phyloP scores from a whole-genome alignment of 495 filamentous ascomycete species.

The Neurospora tetraspora region DNA sequence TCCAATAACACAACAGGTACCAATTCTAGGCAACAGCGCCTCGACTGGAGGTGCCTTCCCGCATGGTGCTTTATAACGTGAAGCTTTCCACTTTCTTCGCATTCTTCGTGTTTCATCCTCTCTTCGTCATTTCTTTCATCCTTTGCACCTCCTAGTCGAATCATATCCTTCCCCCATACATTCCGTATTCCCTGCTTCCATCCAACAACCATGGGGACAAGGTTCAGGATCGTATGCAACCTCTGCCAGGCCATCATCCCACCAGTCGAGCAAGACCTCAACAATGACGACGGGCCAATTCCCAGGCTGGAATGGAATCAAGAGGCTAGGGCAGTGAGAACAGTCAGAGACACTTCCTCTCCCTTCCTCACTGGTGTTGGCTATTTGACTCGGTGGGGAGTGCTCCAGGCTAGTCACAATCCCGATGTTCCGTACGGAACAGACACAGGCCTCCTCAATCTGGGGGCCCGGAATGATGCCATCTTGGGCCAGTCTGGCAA shows the following conservation, averaged over 20 bases:
- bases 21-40: neutral
- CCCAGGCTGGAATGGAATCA: neutral
- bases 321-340: neutral
- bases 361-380: neutral
- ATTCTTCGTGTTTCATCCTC: neutral
- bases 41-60: neutral
- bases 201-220: neutral
- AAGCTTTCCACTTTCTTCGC: neutral
- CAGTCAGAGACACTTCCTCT: neutral
- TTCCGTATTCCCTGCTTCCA: neutral
- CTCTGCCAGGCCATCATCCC: neutral
- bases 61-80: neutral
- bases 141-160: neutral
- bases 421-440: neutral
- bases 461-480: neutral
- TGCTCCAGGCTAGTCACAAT: neutral
- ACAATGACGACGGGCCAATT: neutral
- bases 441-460: neutral
- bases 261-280: neutral
- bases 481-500: neutral
- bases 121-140: neutral
- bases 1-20: neutral
- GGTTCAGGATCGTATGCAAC: neutral
- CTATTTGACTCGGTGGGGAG: neutral
- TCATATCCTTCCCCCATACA: neutral